Evolutionary conservation across 768 basidiomycete genomes (phyloP).

Genomic region (Suillus subluteus): DNA sequence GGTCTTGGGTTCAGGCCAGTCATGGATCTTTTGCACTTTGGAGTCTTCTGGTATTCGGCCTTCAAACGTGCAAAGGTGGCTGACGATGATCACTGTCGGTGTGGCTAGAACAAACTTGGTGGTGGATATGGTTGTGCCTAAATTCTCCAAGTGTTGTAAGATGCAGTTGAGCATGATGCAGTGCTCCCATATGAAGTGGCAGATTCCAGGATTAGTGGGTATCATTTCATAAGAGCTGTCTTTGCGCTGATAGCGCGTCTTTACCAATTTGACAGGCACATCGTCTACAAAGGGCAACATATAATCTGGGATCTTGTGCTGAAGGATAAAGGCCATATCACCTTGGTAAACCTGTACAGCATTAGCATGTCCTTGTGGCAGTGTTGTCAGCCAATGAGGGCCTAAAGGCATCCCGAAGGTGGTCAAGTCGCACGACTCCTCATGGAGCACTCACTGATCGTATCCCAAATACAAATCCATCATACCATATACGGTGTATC

Average conservation of each 20-base stretch:
- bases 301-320: too few species aligned
- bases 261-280: conserved; percentile 36
- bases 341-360: too few species aligned
- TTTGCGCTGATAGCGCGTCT: conserved; percentile 29
- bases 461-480: conserved; percentile 42
- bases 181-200: conserved; percentile 45
- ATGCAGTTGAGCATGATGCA: conserved; percentile 39
- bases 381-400: conserved; percentile 28
- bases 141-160: conserved; percentile 39
- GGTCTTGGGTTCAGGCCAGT: conserved; percentile 31
- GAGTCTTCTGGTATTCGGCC: conserved; percentile 34
- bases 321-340: too few species aligned
- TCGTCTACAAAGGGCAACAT: too few species aligned
- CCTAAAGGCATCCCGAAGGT: conserved; percentile 46
- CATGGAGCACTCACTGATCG: conserved; percentile 35
- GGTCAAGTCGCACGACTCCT: conserved; percentile 40
- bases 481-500: conserved; percentile 33
- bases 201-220: conserved; percentile 39
- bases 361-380: conserved; percentile 49
- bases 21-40: conserved; percentile 28
- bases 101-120: conserved; percentile 29
- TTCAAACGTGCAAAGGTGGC: conserved; percentile 41
- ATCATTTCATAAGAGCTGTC: conserved; percentile 40
- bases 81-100: conserved; percentile 31
- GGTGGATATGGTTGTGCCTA: too few species aligned